Evolutionary conservation across 78 protist genomes (phyloP).

Genomic region (Protostelium mycophagum): DNA sequence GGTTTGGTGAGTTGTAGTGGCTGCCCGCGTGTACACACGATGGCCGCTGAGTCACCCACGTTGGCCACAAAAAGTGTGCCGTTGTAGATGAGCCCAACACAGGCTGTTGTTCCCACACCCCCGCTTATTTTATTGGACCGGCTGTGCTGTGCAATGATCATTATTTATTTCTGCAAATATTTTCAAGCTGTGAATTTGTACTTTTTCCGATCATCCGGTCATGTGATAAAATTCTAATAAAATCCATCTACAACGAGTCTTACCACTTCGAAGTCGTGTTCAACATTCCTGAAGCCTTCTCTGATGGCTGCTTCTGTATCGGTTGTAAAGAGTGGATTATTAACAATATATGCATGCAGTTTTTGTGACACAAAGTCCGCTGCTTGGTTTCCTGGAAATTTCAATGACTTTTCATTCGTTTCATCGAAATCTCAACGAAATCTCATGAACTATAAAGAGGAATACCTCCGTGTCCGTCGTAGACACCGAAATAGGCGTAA

Average conservation of each 20-base stretch:
- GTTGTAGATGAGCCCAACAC: not conserved
- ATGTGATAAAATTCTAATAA: no score
- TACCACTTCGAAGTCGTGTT: not conserved
- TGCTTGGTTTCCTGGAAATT: not conserved
- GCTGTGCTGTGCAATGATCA: not conserved
- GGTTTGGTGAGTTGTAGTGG: not conserved
- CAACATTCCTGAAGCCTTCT: not conserved
- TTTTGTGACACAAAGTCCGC: not conserved
- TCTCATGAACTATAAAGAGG: no score
- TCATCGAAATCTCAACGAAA: no score
- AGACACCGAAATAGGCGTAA: not conserved
- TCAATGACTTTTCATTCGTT: no score
- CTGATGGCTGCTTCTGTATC: not conserved
- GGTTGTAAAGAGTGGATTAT: not conserved
- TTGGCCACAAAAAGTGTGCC: not conserved
- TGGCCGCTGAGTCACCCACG: not conserved
- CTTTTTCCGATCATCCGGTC: no score
- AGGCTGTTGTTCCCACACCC: not conserved
- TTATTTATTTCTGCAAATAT: no score
- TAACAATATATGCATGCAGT: not conserved
- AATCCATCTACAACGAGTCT: not conserved
- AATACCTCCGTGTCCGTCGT: not conserved
- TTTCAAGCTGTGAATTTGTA: no score
- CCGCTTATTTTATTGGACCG: not conserved
- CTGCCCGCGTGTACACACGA: not conserved